Evolutionary conservation across 768 basidiomycete species (phyloP).

Genomic region (Lyophyllum decastes): DNA sequence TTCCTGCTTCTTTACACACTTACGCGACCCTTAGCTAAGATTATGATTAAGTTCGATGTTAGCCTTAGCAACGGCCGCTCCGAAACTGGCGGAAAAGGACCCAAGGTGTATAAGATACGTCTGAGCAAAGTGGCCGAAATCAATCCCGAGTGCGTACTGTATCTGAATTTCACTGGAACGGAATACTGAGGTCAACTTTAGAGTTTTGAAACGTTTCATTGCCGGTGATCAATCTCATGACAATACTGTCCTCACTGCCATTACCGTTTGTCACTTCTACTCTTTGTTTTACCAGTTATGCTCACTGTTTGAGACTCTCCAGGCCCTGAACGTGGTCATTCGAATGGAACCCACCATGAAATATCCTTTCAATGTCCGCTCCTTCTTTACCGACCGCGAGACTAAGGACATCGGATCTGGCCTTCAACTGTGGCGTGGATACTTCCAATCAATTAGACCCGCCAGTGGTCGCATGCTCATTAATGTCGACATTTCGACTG

Average conservation of each 20-base stretch:
- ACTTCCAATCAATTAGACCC: constrained; percentile 72
- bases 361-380: constrained; percentile 72
- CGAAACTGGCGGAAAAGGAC: constrained; percentile 40
- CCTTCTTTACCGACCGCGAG: constrained; percentile 66
- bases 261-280: constrained; percentile 45
- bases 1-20: neutral
- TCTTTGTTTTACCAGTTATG: neutral
- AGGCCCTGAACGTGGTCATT: constrained; percentile 74
- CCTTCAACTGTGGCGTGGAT: constrained; percentile 69
- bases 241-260: constrained; percentile 62
- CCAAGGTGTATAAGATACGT: constrained; percentile 68
- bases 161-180: neutral
- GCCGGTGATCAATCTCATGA: constrained; percentile 64
- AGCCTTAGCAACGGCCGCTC: constrained; percentile 39
- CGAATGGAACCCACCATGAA: constrained; percentile 67
- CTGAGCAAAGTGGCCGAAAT: constrained; percentile 59
- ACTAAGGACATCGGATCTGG: constrained; percentile 50
- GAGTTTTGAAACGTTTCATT: constrained; percentile 60
- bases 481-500: constrained; percentile 75
- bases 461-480: constrained; percentile 58
- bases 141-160: constrained; percentile 46
- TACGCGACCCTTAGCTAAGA: neutral
- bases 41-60: constrained; percentile 57
- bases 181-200: constrained; percentile 24
- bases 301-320: neutral